Conservation (phyloP, 2,329 filamentous ascomycete species). For the Aspergillus quadricinctus region DNA sequence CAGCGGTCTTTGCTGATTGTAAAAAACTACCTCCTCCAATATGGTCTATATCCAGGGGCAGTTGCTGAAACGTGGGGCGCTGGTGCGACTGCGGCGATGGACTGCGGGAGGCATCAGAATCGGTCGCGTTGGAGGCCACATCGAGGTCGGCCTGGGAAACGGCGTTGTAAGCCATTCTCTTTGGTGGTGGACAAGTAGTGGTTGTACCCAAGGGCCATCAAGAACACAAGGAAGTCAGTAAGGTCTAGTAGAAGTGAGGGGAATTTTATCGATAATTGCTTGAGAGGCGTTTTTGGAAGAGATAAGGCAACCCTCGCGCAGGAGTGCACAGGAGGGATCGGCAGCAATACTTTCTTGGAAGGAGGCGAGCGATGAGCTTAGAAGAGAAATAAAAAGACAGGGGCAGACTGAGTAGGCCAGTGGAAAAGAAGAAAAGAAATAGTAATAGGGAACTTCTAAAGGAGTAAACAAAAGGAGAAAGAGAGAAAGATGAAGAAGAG, state of each 20-base stretch:
- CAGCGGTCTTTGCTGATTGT: conserved; percentile 24
- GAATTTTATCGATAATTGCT: background rate
- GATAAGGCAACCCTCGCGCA: background rate
- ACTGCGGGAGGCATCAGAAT: conserved; percentile 31
- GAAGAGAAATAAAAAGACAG: background rate
- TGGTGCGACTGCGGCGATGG: conserved; percentile 23
- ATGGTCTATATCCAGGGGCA: conserved; percentile 29
- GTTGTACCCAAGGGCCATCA: background rate
- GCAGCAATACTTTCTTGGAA: background rate
- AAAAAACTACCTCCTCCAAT: conserved; percentile 25
- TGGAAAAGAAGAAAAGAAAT: background rate
- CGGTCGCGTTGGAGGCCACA: conserved; percentile 32
- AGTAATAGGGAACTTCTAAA: background rate
- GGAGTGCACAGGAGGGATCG: background rate
- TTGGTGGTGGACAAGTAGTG: background rate
- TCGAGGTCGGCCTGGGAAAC: conserved; percentile 40
- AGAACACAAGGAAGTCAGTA: background rate
- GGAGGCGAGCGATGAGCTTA: background rate
- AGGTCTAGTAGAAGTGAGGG: background rate
- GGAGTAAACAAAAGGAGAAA: background rate
- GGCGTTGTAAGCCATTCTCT: conserved; percentile 42
- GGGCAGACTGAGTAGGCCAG: background rate
- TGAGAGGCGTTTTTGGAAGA: background rate
- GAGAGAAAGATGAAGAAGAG: background rate
- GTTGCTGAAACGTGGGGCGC: conserved; percentile 24